Evolutionary conservation across 148 eudicot species (phyloP).

Genomic region (Talinum fruticosum): DNA sequence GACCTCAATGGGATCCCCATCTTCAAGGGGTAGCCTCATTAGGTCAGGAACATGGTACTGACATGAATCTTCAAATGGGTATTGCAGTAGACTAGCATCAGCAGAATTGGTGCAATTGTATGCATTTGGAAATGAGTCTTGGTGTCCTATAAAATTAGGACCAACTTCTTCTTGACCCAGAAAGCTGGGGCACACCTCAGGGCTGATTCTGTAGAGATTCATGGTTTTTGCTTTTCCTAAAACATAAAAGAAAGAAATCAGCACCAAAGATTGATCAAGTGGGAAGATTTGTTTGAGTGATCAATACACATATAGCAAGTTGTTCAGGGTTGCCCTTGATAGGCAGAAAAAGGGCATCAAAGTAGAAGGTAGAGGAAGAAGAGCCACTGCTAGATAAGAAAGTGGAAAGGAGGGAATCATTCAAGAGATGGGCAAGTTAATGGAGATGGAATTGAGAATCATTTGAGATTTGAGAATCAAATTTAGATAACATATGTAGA

Average conservation of each 20-base stretch:
- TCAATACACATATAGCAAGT: background rate
- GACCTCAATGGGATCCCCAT: slow-evolving; percentile 21
- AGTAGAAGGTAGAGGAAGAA: background rate
- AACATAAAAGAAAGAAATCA: background rate
- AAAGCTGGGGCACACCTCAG: slow-evolving; percentile 12
- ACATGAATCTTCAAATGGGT: background rate
- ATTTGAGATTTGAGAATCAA: background rate
- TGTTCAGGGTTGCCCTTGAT: background rate
- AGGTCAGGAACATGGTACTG: slow-evolving; percentile 11
- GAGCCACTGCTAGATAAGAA: background rate
- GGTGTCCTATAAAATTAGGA: background rate
- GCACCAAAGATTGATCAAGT: background rate
- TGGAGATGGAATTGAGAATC: background rate
- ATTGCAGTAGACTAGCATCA: background rate
- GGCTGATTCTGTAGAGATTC: slow-evolving; percentile 21
- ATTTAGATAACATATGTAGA: background rate
- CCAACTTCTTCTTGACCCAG: slow-evolving; percentile 14
- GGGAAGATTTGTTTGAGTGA: background rate
- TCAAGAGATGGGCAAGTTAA: background rate
- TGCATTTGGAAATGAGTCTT: background rate
- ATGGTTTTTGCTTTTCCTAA: slow-evolving; percentile 13
- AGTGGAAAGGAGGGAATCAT: slow-evolving; percentile 1
- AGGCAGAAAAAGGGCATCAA: background rate
- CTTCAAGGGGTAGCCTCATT: background rate
- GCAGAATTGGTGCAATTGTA: slow-evolving; percentile 1